These are phyloP conservation scores for Cryptosporidium parvum DNA, from an alignment of 169 alveolate genomes.

Conservation along the genomic window DNA sequence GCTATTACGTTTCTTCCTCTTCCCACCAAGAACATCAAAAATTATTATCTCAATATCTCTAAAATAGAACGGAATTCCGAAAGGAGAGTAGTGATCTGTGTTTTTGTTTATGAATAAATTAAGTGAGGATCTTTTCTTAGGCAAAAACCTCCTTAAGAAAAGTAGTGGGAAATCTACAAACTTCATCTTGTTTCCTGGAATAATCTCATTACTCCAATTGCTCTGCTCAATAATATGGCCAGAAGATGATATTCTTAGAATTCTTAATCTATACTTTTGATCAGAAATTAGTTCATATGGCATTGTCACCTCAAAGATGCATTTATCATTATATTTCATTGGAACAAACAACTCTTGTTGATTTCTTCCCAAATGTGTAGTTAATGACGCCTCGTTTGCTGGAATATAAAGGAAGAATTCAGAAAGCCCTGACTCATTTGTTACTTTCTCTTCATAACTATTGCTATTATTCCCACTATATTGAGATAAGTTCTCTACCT, in stretches of 20 bases:
- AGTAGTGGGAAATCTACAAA: slow-evolving; percentile 77
- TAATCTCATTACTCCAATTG: slow-evolving; percentile 79
- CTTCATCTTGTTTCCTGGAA: slow-evolving; percentile 76
- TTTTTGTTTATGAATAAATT: slow-evolving; percentile 78
- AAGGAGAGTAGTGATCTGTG: slow-evolving; percentile 76
- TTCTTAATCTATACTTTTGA: slow-evolving; percentile 40
- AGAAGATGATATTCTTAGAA: slow-evolving; percentile 40
- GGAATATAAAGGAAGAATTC: slow-evolving; percentile 52
- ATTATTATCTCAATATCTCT: slow-evolving; percentile 75
- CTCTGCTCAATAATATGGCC: slow-evolving; percentile 69
- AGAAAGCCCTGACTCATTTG: background rate
- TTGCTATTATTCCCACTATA: slow-evolving; percentile 8
- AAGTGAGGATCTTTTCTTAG: slow-evolving; percentile 77
- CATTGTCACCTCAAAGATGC: slow-evolving; percentile 48
- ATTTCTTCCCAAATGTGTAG: slow-evolving; percentile 78
- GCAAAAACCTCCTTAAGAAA: slow-evolving; percentile 75
- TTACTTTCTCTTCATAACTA: background rate
- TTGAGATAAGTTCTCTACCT: slow-evolving; percentile 76
- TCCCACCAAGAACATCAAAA: slow-evolving; percentile 77
- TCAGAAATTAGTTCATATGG: slow-evolving; percentile 60
- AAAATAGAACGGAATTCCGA: slow-evolving; percentile 78
- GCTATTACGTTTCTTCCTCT: slow-evolving; percentile 18
- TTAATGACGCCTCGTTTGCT: slow-evolving; percentile 58
- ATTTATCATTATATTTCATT: slow-evolving; percentile 77
- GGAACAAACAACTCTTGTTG: slow-evolving; percentile 80